Percentiles rank a stretch among this genome's conserved stretches.
phyloP scores from a whole-genome alignment of 2,329 filamentous ascomycete species.

The Dichotomopilus funicola region DNA sequence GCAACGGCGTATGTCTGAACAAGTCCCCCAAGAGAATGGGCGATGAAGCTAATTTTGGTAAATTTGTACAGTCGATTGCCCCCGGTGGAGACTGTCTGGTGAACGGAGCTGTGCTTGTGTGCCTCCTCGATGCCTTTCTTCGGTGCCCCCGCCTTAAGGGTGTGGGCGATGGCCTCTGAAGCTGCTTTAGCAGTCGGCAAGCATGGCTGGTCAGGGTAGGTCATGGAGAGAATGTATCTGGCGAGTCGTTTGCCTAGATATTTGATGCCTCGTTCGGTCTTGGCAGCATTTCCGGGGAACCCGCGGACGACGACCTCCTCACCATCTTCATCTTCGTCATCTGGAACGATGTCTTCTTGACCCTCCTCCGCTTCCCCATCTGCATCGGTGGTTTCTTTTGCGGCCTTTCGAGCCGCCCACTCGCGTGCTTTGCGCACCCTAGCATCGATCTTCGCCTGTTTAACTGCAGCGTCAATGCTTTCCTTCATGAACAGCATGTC shows the following conservation, averaged over 20 bases:
- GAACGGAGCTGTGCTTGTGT: conserved; percentile 47
- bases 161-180: conserved; percentile 37
- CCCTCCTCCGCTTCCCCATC: conserved; percentile 41
- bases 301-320: conserved; percentile 86
- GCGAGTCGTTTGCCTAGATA: conserved; percentile 93
- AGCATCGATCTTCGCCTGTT: conserved; percentile 64
- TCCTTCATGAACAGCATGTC: conserved; percentile 98
- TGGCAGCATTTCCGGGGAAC: conserved; percentile 81
- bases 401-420: conserved; percentile 31
- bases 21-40: conserved; percentile 82
- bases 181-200: conserved; percentile 55
- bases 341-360: conserved; percentile 14
- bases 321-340: conserved; percentile 56
- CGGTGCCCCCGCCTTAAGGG: conserved; percentile 36
- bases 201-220: conserved; percentile 89
- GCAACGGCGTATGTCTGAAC: conserved; percentile 92
- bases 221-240: conserved; percentile 81
- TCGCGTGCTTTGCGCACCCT: conserved; percentile 52
- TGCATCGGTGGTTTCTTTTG: conserved; percentile 16
- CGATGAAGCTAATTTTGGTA: conserved; percentile 91
- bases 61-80: conserved; percentile 64
- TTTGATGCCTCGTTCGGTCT: conserved; percentile 92
- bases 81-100: conserved; percentile 29
- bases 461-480: conserved; percentile 81
- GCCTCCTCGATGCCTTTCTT: conserved; percentile 29